These are phyloP conservation scores for Gossypium australe DNA, from an alignment of 345 rosid species.

Conservation along the genomic window DNA sequence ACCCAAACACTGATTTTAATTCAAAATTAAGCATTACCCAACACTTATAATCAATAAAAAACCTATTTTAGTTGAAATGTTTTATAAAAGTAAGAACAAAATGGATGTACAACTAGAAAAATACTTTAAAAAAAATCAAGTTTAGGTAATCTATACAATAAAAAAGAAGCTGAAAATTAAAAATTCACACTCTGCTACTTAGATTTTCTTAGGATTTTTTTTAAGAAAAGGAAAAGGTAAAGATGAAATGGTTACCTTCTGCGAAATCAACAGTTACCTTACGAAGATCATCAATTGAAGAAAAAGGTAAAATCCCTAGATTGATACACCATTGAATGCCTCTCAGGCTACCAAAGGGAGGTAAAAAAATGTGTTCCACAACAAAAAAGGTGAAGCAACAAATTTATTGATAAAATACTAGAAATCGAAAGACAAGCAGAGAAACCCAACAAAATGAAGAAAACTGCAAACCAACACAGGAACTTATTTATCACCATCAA, in stretches of 20 bases:
- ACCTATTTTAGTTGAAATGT: background rate
- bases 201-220: background rate
- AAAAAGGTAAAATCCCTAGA: constrained; percentile 75
- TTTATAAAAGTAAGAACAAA: background rate
- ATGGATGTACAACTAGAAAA: background rate
- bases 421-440: constrained; percentile 34
- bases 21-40: background rate
- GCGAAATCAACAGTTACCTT: constrained; percentile 74
- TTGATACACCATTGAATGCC: constrained; percentile 85
- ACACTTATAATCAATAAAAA: background rate
- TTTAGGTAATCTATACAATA: background rate
- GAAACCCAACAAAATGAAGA: constrained; percentile 25
- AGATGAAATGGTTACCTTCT: constrained; percentile 41
- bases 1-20: background rate
- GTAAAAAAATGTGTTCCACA: background rate
- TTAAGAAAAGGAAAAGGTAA: background rate
- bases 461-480: constrained; percentile 13
- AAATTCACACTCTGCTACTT: background rate
- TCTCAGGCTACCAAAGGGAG: constrained; percentile 45
- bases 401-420: constrained; percentile 25
- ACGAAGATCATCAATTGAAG: constrained; percentile 69
- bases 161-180: background rate
- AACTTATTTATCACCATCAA: constrained; percentile 22
- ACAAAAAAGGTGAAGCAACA: background rate
- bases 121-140: background rate